Conservation (phyloP, 1,284 basidiomycete species). For the Trametes sp. region DNA sequence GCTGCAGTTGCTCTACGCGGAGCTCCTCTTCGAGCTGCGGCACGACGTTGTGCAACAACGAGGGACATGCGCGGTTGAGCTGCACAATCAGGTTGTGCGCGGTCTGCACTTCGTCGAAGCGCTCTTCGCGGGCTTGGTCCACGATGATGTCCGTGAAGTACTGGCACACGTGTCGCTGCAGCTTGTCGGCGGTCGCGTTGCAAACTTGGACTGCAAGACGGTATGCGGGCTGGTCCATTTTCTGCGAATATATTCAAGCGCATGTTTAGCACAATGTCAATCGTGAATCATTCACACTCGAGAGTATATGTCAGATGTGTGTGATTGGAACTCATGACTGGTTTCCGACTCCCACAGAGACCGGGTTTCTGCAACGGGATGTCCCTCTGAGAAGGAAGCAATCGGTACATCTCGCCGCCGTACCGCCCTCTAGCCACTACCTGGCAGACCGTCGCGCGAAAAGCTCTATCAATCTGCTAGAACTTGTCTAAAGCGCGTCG, state of each 20-base stretch:
- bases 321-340: no score
- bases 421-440: no score
- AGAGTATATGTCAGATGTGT: no score
- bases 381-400: no score
- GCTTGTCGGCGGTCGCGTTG: conserved; percentile 82
- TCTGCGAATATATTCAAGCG: conserved; percentile 47
- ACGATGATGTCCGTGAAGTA: conserved; percentile 92
- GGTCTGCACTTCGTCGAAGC: conserved; percentile 70
- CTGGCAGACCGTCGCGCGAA: no score
- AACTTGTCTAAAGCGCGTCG: no score
- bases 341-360: no score
- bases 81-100: conserved; percentile 90
- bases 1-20: conserved; percentile 74
- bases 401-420: no score
- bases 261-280: conserved; percentile 9
- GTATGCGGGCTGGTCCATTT: conserved; percentile 79
- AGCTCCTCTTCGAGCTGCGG: conserved; percentile 95
- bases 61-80: conserved; percentile 83
- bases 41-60: conserved; percentile 87
- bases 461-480: no score
- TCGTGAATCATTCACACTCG: no score
- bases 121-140: conserved; percentile 61
- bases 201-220: conserved; percentile 91
- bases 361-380: no score
- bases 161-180: conserved; percentile 90